Evolutionary conservation across 306 rosid genomes (phyloP).

Genomic region (Amphicarpaea edgeworthii): DNA sequence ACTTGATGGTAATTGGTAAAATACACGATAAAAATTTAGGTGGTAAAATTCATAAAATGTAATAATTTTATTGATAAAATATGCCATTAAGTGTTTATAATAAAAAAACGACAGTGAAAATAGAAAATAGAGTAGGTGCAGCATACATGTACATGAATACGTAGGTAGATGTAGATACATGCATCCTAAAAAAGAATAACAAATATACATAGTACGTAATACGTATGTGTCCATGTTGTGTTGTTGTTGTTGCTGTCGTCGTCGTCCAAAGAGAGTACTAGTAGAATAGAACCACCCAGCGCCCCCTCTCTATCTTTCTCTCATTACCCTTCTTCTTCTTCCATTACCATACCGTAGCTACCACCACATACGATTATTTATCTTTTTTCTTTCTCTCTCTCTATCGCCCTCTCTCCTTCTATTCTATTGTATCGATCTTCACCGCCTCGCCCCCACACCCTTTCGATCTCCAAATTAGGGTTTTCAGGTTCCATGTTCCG

Average conservation of each 20-base stretch:
- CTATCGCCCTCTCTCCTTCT: neutral
- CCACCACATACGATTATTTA: constrained; percentile 16
- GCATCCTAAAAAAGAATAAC: neutral
- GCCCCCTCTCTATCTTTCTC: no score
- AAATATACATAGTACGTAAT: neutral
- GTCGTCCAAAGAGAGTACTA: no score
- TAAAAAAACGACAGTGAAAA: no score
- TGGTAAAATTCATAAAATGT: no score
- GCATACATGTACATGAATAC: neutral
- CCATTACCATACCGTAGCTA: constrained; percentile 9
- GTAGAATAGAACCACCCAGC: neutral
- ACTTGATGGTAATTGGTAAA: no score
- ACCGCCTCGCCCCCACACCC: neutral
- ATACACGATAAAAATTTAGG: no score
- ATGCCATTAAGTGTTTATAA: no score
- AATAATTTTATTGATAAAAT: no score
- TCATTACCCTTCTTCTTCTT: constrained; percentile 5
- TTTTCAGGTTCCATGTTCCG: constrained; percentile 13
- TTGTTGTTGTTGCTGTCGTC: neutral
- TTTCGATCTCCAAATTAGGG: constrained; percentile 26
- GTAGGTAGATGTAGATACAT: neutral
- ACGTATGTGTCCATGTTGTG: neutral
- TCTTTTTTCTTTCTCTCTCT: constrained; percentile 36
- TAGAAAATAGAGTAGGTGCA: neutral
- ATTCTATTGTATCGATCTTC: neutral